Evolutionary conservation across 306 rosid genomes (phyloP), one percentile per base, ranked within the genome.

Genomic region (Clitoria ternatea): DNA sequence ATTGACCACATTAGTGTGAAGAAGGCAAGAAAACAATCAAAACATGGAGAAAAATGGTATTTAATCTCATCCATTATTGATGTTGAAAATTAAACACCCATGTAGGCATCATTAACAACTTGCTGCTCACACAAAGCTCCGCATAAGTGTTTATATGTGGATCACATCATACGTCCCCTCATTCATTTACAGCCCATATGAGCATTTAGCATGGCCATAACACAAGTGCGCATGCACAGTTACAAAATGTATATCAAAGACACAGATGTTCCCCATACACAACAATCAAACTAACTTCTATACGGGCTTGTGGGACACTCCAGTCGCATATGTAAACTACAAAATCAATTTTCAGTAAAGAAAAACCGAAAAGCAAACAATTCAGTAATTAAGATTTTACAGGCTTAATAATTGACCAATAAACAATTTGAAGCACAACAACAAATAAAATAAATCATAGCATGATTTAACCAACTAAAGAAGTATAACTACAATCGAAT

Each of bases 11-110:
- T 7, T 9, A n/a, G 49, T 24, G 5, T 22, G 11, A 5, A 54
- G 9, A 70, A 70, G 20, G 61, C 26, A 48, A 71, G 14, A 62
- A 29, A 50, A 77, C 35, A 63, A 48, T 27, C 3, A 47, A n/a
- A 27, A 4, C 9, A 64, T 0, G 40, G 22, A 7, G 3, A 23
- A 45, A 53, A 40, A 57, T 5, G 1, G 45, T 27, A 40, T 5
- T 13, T 23, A 68, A 49, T 33, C 60, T 11, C 23, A 11, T 33
- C 33, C 18, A 14, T 26, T 26, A 77, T 27, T 45, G 23, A 48
- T 7, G 4, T 12, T 17, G 15, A 52, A 61, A 47, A 45, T 32
- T 22, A 56, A 33, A 32, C 69, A 59, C 23, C 59, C 10, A 14
- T 7, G 4, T 4, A 20, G 39, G 12, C 27, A 56, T 56, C 27